phyloP scores from a whole-genome alignment of 1,139 yeast species.

The Lodderomyces margitis region DNA sequence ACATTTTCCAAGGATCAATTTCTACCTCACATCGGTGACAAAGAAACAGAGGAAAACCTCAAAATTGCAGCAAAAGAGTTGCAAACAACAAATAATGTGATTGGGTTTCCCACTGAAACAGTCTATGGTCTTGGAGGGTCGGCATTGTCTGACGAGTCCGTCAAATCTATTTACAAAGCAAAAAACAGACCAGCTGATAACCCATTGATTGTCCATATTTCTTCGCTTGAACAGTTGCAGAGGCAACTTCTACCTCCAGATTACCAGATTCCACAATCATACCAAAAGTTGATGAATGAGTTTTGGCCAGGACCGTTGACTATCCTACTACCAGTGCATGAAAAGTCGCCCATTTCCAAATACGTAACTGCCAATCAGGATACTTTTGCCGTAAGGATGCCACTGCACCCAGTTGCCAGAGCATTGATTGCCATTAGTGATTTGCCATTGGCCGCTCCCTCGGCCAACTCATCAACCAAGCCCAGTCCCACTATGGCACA shows the following conservation, averaged over 20 bases:
- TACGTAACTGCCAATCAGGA: slow-evolving; percentile 82
- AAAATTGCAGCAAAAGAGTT: slow-evolving; percentile 59
- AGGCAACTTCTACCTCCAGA: slow-evolving; percentile 49
- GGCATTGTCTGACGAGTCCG: slow-evolving; percentile 71
- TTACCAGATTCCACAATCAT: slow-evolving; percentile 59
- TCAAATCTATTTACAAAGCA: slow-evolving; percentile 73
- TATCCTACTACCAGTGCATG: slow-evolving; percentile 59
- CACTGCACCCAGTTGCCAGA: slow-evolving; percentile 83
- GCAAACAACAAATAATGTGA: slow-evolving; percentile 52
- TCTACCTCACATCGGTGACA: slow-evolving; percentile 48
- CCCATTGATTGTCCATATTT: slow-evolving; percentile 86
- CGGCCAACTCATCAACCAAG: slow-evolving; percentile 93
- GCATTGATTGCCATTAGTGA: slow-evolving; percentile 87
- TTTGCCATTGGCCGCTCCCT: slow-evolving; percentile 93
- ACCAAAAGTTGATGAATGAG: slow-evolving; percentile 55
- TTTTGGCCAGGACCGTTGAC: slow-evolving; percentile 98
- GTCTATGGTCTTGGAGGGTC: slow-evolving; percentile 96
- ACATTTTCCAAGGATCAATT: slow-evolving; percentile 21
- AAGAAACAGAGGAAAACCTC: slow-evolving; percentile 49
- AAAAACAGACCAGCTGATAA: slow-evolving; percentile 94
- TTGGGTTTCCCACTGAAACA: slow-evolving; percentile 96
- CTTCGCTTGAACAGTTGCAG: slow-evolving; percentile 71
- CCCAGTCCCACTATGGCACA: slow-evolving; percentile 90
- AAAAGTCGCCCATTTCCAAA: slow-evolving; percentile 56
- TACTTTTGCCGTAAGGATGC: slow-evolving; percentile 90